A percentile compares a stretch with the other conserved stretches of the same genome.
phyloP scores from a whole-genome alignment of 106 monocot genomes.

The Cymbidium sinense region DNA sequence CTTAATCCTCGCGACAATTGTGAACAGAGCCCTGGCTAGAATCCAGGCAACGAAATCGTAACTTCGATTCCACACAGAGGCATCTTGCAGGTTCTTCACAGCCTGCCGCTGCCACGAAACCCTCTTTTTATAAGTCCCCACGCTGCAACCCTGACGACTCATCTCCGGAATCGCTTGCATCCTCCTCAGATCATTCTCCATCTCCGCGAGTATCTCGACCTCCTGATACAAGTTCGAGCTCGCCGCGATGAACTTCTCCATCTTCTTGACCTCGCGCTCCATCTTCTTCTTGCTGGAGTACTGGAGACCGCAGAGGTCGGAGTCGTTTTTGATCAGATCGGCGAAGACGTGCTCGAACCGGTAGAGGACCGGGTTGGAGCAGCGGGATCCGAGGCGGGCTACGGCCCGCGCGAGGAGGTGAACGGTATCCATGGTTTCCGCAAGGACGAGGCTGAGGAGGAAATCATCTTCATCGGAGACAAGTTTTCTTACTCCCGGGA shows the following conservation, averaged over 20 bases:
- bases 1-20: conserved; percentile 34
- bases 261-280: conserved; percentile 48
- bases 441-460: conserved; percentile 43
- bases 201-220: conserved; percentile 58
- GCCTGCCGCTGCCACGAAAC: conserved; percentile 59
- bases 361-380: conserved; percentile 46
- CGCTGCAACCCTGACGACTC: not conserved
- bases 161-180: conserved; percentile 11
- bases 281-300: conserved; percentile 29
- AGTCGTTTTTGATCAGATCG: conserved; percentile 22
- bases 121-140: conserved; percentile 27
- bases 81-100: conserved; percentile 46
- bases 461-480: conserved; percentile 52
- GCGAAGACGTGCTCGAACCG: conserved; percentile 33
- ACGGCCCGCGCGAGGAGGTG: conserved; percentile 26
- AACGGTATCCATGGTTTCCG: conserved; percentile 51
- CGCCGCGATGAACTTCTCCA: conserved; percentile 51
- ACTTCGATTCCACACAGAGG: conserved; percentile 57
- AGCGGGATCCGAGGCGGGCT: conserved; percentile 35
- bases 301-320: conserved; percentile 21
- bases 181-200: conserved; percentile 48
- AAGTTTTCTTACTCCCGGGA: conserved; percentile 54
- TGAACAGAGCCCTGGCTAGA: conserved; percentile 61
- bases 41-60: conserved; percentile 47
- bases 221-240: conserved; percentile 50